Evolutionary conservation across 208 protist genomes (phyloP).

Genomic region (Crithidia expoeki): DNA sequence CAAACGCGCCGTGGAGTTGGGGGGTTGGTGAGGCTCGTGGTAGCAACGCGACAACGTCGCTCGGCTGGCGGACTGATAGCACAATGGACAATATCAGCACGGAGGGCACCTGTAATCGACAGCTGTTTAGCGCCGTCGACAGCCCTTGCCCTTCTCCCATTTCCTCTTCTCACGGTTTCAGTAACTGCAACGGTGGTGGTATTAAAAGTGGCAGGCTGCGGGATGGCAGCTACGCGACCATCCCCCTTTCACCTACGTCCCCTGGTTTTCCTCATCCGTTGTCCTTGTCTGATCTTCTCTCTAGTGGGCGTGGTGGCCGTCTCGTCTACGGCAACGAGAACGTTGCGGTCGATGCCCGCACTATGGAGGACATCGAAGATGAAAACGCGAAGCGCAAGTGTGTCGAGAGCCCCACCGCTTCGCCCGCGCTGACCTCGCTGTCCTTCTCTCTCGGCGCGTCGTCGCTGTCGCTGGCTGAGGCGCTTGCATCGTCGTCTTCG

Average conservation of each 20-base stretch:
- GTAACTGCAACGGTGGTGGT: conserved; percentile 1
- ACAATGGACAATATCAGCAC: not conserved
- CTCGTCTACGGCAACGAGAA: not conserved
- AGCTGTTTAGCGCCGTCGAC: conserved; percentile 5
- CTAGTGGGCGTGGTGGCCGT: not conserved
- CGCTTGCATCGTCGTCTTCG: conserved; percentile 12
- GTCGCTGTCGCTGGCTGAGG: conserved; percentile 23
- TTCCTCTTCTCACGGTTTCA: conserved; percentile 4
- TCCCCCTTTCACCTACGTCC: not conserved
- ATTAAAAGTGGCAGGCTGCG: too few relatives aligned
- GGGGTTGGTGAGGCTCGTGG: not conserved
- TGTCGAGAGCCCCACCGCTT: conserved; percentile 26
- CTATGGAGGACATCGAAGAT: conserved; percentile 37
- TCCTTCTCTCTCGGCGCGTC: conserved; percentile 16
- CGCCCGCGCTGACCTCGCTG: conserved; percentile 10
- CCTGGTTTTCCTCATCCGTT: not conserved
- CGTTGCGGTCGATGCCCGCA: conserved; percentile 10
- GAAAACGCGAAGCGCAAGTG: conserved; percentile 20
- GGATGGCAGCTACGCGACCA: not conserved
- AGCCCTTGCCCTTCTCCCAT: conserved; percentile 15
- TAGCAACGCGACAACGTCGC: conserved; percentile 14
- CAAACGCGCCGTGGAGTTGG: conserved; percentile 6
- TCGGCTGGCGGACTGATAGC: conserved; percentile 2
- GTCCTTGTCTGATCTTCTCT: not conserved
- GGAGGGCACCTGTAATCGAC: not conserved